Conservation (phyloP, 1,139 yeast genomes). For the Geotrichum siamense region DNA sequence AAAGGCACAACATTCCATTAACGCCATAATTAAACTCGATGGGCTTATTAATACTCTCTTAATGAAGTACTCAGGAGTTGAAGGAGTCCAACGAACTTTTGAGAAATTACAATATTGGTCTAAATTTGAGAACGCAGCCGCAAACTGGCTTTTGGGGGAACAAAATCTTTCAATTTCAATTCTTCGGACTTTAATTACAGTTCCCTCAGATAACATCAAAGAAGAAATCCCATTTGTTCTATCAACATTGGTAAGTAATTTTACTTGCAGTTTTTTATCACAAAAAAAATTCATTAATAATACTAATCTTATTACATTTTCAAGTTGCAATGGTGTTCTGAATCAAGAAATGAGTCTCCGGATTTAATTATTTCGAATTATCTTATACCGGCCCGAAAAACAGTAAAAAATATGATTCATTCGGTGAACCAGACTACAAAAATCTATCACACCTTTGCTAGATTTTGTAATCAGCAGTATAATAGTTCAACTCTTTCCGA, state of each 20-base stretch:
- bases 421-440: conserved; percentile 33
- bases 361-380: conserved; percentile 13
- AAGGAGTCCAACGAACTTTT: not conserved
- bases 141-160: conserved; percentile 14
- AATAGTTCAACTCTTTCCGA: conserved; percentile 42
- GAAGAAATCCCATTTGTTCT: conserved; percentile 5
- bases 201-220: not conserved
- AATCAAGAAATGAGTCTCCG: conserved; percentile 15
- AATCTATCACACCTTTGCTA: conserved; percentile 56
- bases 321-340: conserved; percentile 17
- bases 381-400: conserved; percentile 17
- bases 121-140: conserved; percentile 14
- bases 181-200: conserved; percentile 6
- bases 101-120: conserved; percentile 14
- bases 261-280: not conserved
- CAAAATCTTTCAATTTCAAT: conserved; percentile 14
- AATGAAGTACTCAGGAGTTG: conserved; percentile 2
- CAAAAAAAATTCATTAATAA: not conserved
- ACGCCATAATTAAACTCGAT: conserved; percentile 10
- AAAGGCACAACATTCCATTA: conserved; percentile 11
- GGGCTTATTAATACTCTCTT: not conserved
- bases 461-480: conserved; percentile 66
- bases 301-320: too few species aligned
- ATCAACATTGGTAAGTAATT: conserved; percentile 14
- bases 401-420: conserved; percentile 20